A percentile compares a stretch with the other conserved stretches of the same genome.
Conservation (phyloP, 768 basidiomycete genomes). For the Boletus rubescentipes region DNA sequence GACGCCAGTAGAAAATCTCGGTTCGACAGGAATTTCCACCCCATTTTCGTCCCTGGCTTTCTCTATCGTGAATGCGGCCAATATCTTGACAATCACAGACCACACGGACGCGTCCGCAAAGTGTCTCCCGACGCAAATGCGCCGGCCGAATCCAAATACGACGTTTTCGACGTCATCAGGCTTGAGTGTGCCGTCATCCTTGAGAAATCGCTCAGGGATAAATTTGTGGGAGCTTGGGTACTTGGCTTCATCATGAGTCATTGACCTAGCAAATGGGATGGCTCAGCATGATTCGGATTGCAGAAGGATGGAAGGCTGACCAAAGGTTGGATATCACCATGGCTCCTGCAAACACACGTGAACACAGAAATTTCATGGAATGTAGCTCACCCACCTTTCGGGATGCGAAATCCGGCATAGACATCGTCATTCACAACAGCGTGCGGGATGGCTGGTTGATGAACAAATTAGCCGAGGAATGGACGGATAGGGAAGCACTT, state of each 20-base stretch:
- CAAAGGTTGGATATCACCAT: conserved; percentile 20
- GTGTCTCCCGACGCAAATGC: conserved; percentile 31
- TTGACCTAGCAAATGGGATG: conserved; percentile 14
- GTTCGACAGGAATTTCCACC: conserved; percentile 19
- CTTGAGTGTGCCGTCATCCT: conserved; percentile 22
- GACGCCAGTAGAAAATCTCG: conserved; percentile 1
- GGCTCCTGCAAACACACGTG: conserved; percentile 11
- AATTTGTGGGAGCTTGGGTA: conserved; percentile 40
- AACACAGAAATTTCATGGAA: background rate
- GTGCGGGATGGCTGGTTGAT: conserved; percentile 29
- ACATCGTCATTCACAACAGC: conserved; percentile 39
- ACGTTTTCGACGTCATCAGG: conserved; percentile 8
- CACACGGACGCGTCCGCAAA: conserved; percentile 26
- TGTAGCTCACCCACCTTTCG: conserved; percentile 30
- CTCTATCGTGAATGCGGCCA: conserved; percentile 18
- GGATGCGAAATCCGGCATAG: conserved; percentile 51
- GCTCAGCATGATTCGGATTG: background rate
- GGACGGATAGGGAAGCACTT: background rate
- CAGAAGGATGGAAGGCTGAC: background rate
- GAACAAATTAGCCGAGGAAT: background rate
- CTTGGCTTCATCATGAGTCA: conserved; percentile 28
- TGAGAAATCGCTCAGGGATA: conserved; percentile 41
- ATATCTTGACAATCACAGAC: conserved; percentile 19
- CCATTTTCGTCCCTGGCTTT: conserved; percentile 20
- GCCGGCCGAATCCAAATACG: conserved; percentile 30